phyloP scores from a whole-genome alignment of 148 eudicot species.

The Vaccinium corymbosum region DNA sequence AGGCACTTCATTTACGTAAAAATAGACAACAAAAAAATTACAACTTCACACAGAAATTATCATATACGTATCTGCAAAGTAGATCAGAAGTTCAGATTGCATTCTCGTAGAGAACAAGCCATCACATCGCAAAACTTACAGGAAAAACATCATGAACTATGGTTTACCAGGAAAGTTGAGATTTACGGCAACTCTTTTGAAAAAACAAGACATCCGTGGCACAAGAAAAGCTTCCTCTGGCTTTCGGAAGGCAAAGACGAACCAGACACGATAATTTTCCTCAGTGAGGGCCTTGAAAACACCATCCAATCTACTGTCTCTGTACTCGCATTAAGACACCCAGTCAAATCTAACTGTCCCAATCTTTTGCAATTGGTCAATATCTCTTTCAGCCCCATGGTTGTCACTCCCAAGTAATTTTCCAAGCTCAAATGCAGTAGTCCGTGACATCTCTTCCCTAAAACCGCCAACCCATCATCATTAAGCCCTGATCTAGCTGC shows the following conservation, averaged over 20 bases:
- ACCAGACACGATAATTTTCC: slow-evolving; percentile 48
- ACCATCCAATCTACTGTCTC: slow-evolving; percentile 42
- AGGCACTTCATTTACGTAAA: not conserved
- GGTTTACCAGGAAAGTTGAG: not conserved
- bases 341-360: slow-evolving; percentile 50
- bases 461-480: slow-evolving; percentile 43
- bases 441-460: slow-evolving; percentile 46
- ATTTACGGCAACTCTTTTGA: no score
- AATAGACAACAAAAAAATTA: no score
- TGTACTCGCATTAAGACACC: slow-evolving; percentile 32
- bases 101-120: not conserved
- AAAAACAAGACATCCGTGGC: slow-evolving; percentile 52
- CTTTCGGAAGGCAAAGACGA: slow-evolving; percentile 10
- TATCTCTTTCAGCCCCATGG: slow-evolving; percentile 21
- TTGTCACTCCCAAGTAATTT: slow-evolving; percentile 41
- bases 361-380: slow-evolving; percentile 34
- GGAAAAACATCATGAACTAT: not conserved
- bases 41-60: no score
- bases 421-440: slow-evolving; percentile 43
- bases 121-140: not conserved
- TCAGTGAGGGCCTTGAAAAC: slow-evolving; percentile 45
- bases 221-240: slow-evolving; percentile 36
- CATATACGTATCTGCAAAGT: not conserved
- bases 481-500: slow-evolving; percentile 47
- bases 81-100: not conserved